A percentile compares a stretch with the other conserved stretches of the same genome.
Evolutionary conservation across 805 yeast species (phyloP).

Genomic region (Millerago galiae): DNA sequence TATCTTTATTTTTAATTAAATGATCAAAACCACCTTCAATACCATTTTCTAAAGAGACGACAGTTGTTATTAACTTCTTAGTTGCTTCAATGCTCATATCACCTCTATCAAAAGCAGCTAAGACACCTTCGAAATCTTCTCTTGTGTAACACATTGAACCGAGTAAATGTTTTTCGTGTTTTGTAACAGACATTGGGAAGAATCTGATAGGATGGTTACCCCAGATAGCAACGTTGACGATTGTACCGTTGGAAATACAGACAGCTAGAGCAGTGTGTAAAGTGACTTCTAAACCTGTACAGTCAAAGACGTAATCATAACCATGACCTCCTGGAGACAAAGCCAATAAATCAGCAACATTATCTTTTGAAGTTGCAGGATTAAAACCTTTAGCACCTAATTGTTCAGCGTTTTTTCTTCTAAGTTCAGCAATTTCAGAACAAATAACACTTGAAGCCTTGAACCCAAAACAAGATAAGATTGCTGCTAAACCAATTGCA

Average conservation of each 20-base stretch:
- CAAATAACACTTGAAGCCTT: constrained; percentile 38
- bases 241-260: constrained; percentile 45
- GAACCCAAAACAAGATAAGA: constrained; percentile 44
- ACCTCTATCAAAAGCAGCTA: constrained; percentile 43
- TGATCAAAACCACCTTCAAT: constrained; percentile 48
- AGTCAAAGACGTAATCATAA: constrained; percentile 44
- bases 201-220: constrained; percentile 42
- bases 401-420: constrained; percentile 42
- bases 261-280: constrained; percentile 45
- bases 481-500: constrained; percentile 47
- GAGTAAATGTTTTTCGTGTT: constrained; percentile 46
- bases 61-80: constrained; percentile 47
- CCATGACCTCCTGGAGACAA: constrained; percentile 39
- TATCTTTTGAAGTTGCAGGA: constrained; percentile 35
- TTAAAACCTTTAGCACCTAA: constrained; percentile 45
- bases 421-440: constrained; percentile 41
- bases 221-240: constrained; percentile 66
- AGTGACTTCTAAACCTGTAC: constrained; percentile 50
- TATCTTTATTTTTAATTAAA: constrained; percentile 45
- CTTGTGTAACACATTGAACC: constrained; percentile 60
- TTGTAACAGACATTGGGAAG: constrained; percentile 50
- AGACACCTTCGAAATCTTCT: constrained; percentile 51
- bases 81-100: constrained; percentile 38
- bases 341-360: constrained; percentile 31
- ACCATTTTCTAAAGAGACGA: constrained; percentile 41